Percentiles rank a stretch among this genome's conserved stretches.
Conservation (phyloP, 306 rosid species). For the Sechiopsis laciniata region DNA sequence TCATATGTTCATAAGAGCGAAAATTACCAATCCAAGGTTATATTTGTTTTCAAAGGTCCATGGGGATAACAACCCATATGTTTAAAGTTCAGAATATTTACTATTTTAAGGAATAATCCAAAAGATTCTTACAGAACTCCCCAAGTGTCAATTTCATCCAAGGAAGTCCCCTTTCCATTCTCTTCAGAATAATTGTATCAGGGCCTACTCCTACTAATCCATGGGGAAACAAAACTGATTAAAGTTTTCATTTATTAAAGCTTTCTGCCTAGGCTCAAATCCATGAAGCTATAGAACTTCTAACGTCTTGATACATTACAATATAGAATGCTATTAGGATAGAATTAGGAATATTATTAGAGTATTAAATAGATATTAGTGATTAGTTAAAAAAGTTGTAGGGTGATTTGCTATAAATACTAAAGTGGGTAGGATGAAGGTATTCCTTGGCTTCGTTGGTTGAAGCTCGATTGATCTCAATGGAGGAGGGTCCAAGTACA, state of each 20-base stretch:
- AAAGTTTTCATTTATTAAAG: background rate
- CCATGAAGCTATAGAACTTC: background rate
- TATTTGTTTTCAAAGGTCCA: background rate
- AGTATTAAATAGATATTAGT: background rate
- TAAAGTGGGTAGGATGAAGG: background rate
- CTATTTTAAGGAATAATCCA: background rate
- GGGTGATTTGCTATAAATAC: background rate
- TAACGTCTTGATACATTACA: background rate
- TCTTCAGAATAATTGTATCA: background rate
- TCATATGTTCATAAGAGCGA: background rate
- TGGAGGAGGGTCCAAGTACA: background rate
- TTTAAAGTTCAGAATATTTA: background rate
- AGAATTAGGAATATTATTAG: background rate
- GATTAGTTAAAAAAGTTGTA: background rate
- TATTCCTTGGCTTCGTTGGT: background rate
- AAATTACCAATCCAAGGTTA: background rate
- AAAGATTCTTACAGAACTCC: constrained; percentile 2
- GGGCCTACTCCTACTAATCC: background rate
- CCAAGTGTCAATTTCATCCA: background rate
- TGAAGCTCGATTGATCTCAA: background rate
- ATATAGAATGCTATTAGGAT: background rate
- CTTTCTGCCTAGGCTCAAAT: background rate
- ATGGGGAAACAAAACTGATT: background rate
- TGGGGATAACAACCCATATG: background rate
- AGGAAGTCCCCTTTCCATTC: background rate